phyloP scores from a whole-genome alignment of 2,329 filamentous ascomycete species.

The Alternaria hordeiaustralica region DNA sequence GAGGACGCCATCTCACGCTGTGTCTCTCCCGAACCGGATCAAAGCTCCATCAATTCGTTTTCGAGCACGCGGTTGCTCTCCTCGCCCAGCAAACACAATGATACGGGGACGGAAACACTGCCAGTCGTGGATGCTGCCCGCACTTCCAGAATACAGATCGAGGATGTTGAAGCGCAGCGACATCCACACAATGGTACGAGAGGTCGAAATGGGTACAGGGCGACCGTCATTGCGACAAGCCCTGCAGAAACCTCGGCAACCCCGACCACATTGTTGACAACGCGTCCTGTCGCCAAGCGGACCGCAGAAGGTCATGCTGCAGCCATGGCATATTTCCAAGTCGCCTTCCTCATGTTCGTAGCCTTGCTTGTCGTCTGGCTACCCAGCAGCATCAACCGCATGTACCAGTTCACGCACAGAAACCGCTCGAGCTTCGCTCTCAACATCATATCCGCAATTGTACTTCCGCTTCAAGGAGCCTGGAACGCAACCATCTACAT shows the following conservation, averaged over 20 bases:
- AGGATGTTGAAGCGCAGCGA: constrained; percentile 7
- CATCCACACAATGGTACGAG: background rate
- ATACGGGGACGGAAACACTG: background rate
- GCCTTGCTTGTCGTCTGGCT: constrained; percentile 78
- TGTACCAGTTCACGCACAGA: constrained; percentile 70
- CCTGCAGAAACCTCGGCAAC: background rate
- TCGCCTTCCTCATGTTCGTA: constrained; percentile 73
- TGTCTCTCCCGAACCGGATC: constrained; percentile 14
- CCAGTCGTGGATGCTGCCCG: background rate
- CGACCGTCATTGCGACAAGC: constrained; percentile 13
- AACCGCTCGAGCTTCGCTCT: constrained; percentile 59
- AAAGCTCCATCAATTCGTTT: constrained; percentile 37
- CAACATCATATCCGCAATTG: constrained; percentile 73
- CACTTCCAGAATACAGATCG: background rate
- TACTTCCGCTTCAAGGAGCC: constrained; percentile 81
- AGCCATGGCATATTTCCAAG: constrained; percentile 73
- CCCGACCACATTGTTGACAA: background rate
- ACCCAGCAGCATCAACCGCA: constrained; percentile 70
- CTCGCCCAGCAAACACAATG: background rate
- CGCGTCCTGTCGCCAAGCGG: background rate
- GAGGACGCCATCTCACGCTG: constrained; percentile 39
- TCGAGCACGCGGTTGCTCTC: constrained; percentile 33
- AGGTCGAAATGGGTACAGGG: constrained; percentile 10
- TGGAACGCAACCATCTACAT: constrained; percentile 85
- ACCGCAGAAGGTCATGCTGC: constrained; percentile 53